phyloP scores from a whole-genome alignment of 371 early-diverging fungal genomes.

The Mortierella sp. region DNA sequence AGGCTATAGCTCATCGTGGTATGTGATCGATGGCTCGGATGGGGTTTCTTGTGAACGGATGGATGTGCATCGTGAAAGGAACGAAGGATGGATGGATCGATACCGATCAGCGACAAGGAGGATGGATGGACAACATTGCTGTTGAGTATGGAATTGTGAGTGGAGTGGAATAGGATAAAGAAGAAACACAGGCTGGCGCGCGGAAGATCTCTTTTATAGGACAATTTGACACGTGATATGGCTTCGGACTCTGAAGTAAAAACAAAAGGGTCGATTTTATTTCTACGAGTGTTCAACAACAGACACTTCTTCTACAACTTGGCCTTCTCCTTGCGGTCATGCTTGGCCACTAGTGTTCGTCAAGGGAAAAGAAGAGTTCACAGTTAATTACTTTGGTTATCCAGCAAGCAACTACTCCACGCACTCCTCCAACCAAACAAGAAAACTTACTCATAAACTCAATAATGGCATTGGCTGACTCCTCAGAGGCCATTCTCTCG shows the following conservation, averaged over 20 bases:
- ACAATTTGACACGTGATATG: neutral
- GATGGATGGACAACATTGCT: constrained; percentile 1
- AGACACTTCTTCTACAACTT: constrained; percentile 29
- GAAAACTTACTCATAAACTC: constrained; percentile 55
- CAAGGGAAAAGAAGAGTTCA: neutral
- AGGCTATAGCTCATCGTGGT: neutral
- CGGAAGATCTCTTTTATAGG: neutral
- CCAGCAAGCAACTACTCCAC: neutral
- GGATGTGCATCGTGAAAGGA: neutral
- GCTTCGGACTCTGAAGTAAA: neutral
- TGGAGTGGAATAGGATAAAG: neutral
- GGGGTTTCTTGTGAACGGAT: neutral
- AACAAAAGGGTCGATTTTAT: neutral
- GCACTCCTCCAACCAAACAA: neutral
- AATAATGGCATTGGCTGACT: constrained; percentile 51
- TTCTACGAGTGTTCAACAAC: neutral
- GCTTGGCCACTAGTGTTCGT: constrained; percentile 44
- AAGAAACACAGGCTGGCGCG: neutral
- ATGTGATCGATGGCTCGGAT: neutral
- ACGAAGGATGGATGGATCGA: constrained; percentile 11
- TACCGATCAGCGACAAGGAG: neutral
- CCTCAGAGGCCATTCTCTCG: constrained; percentile 55
- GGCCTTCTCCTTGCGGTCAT: constrained; percentile 44
- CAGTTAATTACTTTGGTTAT: neutral
- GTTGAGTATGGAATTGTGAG: neutral